phyloP scores from a whole-genome alignment of 805 yeast genomes.

The Metschnikowia chrysomelidarum region DNA sequence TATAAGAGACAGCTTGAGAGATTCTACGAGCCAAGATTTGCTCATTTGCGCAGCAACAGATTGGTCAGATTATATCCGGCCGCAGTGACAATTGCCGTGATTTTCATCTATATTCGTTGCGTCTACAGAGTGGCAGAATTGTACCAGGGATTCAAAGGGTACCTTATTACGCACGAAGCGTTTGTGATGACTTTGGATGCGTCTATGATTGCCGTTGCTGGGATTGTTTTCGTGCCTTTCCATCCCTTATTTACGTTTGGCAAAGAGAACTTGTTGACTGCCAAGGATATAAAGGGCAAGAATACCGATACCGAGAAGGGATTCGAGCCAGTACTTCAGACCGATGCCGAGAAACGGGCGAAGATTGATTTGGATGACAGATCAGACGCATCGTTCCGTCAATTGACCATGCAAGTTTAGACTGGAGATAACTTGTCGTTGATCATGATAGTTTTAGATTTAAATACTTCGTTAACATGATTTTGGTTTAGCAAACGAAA shows the following conservation, averaged over 20 bases:
- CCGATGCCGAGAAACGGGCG: too few relatives aligned
- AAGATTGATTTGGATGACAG: too few relatives aligned
- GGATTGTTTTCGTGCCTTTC: constrained; percentile 33
- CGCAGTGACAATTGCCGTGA: constrained; percentile 31
- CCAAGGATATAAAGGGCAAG: too few relatives aligned
- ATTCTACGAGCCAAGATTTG: constrained; percentile 28
- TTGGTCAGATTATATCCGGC: constrained; percentile 32
- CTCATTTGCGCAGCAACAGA: constrained; percentile 21
- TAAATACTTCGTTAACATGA: too few relatives aligned
- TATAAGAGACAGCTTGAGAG: constrained; percentile 26
- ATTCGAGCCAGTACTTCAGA: too few relatives aligned
- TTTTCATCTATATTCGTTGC: constrained; percentile 32
- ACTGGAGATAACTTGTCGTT: too few relatives aligned
- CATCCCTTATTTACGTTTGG: constrained; percentile 39
- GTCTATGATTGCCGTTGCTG: constrained; percentile 33
- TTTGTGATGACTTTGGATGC: constrained; percentile 39
- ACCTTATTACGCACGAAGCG: constrained; percentile 34
- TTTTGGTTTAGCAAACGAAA: too few relatives aligned
- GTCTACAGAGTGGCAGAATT: constrained; percentile 40
- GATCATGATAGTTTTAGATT: too few relatives aligned
- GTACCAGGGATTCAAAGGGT: constrained; percentile 36
- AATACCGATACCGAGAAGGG: too few relatives aligned
- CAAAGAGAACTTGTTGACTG: constrained; percentile 13
- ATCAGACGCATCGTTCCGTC: too few relatives aligned
- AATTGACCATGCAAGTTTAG: too few relatives aligned